These are phyloP conservation scores for Colletotrichum sp. DNA, from an alignment of 2,329 filamentous ascomycete genomes.

Conservation along the genomic window DNA sequence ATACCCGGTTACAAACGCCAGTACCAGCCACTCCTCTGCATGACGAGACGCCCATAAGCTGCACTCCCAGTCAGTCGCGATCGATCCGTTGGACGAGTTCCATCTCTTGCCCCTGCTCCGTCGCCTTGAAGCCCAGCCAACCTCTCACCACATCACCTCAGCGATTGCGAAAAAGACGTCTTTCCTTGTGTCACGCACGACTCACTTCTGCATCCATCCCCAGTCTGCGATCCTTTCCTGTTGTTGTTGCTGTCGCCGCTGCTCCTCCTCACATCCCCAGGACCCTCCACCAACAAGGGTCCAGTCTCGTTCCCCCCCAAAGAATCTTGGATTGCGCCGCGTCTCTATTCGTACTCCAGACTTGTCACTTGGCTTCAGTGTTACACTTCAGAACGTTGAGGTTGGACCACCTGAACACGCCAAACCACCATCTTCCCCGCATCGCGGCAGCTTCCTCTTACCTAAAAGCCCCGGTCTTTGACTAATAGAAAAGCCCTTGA, in stretches of 20 bases:
- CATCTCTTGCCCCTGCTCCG: not conserved
- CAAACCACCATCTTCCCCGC: slow-evolving; percentile 42
- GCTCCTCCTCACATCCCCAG: not conserved
- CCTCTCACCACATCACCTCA: slow-evolving; percentile 18
- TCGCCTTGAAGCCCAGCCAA: not conserved
- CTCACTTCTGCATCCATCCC: slow-evolving; percentile 24
- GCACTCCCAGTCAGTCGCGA: not conserved
- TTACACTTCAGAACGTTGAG: slow-evolving; percentile 16
- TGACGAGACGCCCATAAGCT: not conserved
- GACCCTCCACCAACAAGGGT: not conserved
- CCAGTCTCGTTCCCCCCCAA: not conserved
- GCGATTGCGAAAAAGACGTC: slow-evolving; percentile 22
- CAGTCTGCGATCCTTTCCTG: not conserved
- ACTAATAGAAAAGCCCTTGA: slow-evolving; percentile 49
- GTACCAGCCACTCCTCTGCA: slow-evolving; percentile 1
- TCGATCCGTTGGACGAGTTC: slow-evolving; percentile 1
- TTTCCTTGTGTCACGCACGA: slow-evolving; percentile 23
- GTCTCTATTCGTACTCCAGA: slow-evolving; percentile 21
- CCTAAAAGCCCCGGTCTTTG: slow-evolving; percentile 48
- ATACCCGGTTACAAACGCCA: not conserved
- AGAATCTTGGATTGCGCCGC: not conserved
- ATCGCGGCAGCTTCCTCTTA: slow-evolving; percentile 46
- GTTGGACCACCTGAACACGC: slow-evolving; percentile 20
- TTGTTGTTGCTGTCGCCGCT: not conserved
- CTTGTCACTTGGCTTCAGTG: not conserved